These are phyloP conservation scores for Malus fusca DNA, from an alignment of 306 rosid genomes.

Conservation along the genomic window DNA sequence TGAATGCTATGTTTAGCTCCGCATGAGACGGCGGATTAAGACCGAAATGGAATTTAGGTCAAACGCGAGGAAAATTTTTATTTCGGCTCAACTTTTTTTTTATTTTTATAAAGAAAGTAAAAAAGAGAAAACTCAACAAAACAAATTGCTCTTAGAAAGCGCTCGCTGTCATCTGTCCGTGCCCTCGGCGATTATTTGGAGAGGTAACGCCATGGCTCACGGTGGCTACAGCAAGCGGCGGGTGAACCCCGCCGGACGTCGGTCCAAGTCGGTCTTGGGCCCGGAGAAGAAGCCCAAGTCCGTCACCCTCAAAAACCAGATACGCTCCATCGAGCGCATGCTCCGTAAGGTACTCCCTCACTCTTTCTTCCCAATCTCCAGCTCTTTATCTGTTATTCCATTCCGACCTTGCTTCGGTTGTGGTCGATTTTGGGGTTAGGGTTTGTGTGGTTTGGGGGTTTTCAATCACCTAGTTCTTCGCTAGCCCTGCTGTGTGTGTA, in stretches of 20 bases:
- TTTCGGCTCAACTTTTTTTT: no score
- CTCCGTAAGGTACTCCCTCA: slow-evolving; percentile 58
- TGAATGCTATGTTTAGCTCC: no score
- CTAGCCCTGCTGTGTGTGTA: background rate
- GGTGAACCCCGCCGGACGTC: slow-evolving; percentile 59
- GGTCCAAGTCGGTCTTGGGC: slow-evolving; percentile 52
- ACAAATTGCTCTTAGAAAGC: background rate
- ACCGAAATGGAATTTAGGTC: no score
- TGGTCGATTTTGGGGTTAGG: slow-evolving; percentile 2
- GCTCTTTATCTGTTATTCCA: background rate
- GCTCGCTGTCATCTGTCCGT: background rate
- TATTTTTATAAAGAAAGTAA: background rate
- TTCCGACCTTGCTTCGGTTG: background rate
- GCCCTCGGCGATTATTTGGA: background rate
- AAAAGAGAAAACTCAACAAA: background rate
- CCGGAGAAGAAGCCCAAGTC: slow-evolving; percentile 67
- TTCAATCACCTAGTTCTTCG: background rate
- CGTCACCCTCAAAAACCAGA: slow-evolving; percentile 87
- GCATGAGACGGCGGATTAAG: no score
- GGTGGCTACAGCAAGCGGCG: slow-evolving; percentile 89
- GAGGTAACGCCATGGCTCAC: slow-evolving; percentile 57
- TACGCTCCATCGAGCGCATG: slow-evolving; percentile 87
- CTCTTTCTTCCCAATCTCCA: background rate
- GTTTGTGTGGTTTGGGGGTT: background rate
- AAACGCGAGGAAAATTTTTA: no score